Conservation (phyloP, 768 basidiomycete genomes). For the Hypsizygus marmoreus region DNA sequence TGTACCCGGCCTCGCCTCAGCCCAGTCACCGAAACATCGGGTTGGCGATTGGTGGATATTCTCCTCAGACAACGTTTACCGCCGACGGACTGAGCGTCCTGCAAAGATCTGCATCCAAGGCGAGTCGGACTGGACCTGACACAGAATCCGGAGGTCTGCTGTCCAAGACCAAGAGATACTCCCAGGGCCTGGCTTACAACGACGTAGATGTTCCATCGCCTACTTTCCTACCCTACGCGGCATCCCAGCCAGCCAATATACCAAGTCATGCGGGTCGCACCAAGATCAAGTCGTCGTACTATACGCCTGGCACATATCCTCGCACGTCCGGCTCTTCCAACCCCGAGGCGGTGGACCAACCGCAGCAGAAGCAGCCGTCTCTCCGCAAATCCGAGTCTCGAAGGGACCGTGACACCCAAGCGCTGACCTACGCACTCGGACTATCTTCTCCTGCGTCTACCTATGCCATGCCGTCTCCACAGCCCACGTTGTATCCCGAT, state of each 20-base stretch:
- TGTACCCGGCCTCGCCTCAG: conserved; percentile 48
- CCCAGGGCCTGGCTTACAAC: conserved; percentile 51
- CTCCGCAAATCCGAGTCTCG: conserved; percentile 44
- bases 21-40: conserved; percentile 30
- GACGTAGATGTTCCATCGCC: conserved; percentile 55
- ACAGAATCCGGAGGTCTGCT: conserved; percentile 19
- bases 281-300: conserved; percentile 71
- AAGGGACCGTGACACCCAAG: conserved; percentile 41
- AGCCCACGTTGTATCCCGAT: conserved; percentile 69
- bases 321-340: conserved; percentile 50
- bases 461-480: conserved; percentile 47
- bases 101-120: conserved; percentile 39
- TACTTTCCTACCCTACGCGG: conserved; percentile 27
- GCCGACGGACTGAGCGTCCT: conserved; percentile 43
- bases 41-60: conserved; percentile 32
- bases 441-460: conserved; percentile 38
- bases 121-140: conserved; percentile 18
- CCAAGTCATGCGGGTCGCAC: conserved; percentile 51
- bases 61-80: conserved; percentile 33
- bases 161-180: conserved; percentile 29
- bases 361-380: conserved; percentile 18
- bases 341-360: conserved; percentile 1
- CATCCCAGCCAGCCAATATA: conserved; percentile 25
- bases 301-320: conserved; percentile 53
- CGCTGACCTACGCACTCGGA: conserved; percentile 38